Evolutionary conservation across 768 basidiomycete genomes (phyloP), one percentile per base, ranked within the genome.

Genomic region (Imleria badia): DNA sequence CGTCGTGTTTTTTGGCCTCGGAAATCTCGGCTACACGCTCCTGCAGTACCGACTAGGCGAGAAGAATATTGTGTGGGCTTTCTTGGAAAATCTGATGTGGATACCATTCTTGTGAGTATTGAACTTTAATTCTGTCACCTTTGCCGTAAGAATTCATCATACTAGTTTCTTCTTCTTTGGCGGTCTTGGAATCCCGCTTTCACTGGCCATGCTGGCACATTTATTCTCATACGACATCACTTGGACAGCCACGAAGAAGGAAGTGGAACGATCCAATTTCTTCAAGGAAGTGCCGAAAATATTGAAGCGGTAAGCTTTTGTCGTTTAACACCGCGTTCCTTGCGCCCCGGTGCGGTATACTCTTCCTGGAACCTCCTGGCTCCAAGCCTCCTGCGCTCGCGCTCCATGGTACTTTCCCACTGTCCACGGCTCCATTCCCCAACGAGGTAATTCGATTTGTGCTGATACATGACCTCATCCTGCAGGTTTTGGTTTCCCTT

Each of bases 231-330:
- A 82, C 60, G 76, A 85, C 65, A 78, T 81, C 65, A 72, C 70
- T 13, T 85, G 83, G 84, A 74, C 76, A 6, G 76, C 82, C 31
- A 85, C 83, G 7, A 78, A 81, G 61, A 94, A 93, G 81, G 89
- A 91, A 70, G 90, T 94, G 38, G 87, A 94, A 70, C 79, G 83
- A 45, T 90, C 88, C 6, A 94, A 94, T 67, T 94, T 96, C 77
- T 94, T 89, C 81, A 82, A 88, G 51, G 93, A 96, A 69, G 84
- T 94, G 22, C 93, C 93, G 5, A 83, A 78, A 57, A 92, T 95
- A 67, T 75, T 85, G 71, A 84, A 86, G 64, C 60, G 68, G 68
- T 70, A 33, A 54, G 70, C 17, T 34, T 20, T 50, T 13, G 41
- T 40, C 23, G 0, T 54, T 45, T 14, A 22, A 19, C 29, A 42